phyloP scores from a whole-genome alignment of 331 rosid species.

The Malus hybrid region DNA sequence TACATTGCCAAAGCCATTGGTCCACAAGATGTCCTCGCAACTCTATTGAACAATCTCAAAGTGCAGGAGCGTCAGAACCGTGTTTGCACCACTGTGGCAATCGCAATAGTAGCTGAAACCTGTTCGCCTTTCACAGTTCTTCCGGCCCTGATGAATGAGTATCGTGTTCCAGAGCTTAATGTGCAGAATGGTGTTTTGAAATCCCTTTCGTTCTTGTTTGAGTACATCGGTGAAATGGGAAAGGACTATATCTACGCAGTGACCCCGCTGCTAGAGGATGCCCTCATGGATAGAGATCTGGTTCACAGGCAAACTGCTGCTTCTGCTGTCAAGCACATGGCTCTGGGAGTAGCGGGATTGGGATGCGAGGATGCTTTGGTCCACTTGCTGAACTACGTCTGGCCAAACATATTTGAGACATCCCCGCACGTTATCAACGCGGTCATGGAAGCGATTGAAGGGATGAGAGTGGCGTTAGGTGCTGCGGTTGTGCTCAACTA shows the following conservation, averaged over 20 bases:
- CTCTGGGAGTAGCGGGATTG: constrained; percentile 96
- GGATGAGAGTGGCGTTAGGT: constrained; percentile 92
- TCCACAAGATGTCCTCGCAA: constrained; percentile 92
- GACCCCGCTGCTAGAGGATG: constrained; percentile 95
- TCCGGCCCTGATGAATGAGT: constrained; percentile 96
- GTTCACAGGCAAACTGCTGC: constrained; percentile 99
- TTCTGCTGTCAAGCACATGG: constrained; percentile 99
- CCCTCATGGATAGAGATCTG: constrained; percentile 95
- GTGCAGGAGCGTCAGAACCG: constrained; percentile 99
- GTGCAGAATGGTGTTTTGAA: constrained; percentile 96
- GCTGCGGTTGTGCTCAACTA: constrained; percentile 79
- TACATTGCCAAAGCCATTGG: constrained; percentile 97
- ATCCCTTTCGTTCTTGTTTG: constrained; percentile 90
- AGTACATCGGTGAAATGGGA: constrained; percentile 99
- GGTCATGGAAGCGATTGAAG: constrained; percentile 95
- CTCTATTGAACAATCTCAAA: constrained; percentile 82
- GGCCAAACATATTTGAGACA: constrained; percentile 96
- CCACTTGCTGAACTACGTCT: constrained; percentile 76
- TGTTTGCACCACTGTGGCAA: constrained; percentile 97
- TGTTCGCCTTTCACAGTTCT: constrained; percentile 94
- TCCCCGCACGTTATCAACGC: constrained; percentile 93
- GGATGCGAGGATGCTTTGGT: constrained; percentile 90
- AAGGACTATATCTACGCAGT: constrained; percentile 95
- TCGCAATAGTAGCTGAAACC: constrained; percentile 96
- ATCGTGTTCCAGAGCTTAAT: constrained; percentile 95